A percentile compares a stretch with the other conserved stretches of the same genome.
phyloP scores from a whole-genome alignment of 768 basidiomycete species.

The Cystobasidium ongulense region DNA sequence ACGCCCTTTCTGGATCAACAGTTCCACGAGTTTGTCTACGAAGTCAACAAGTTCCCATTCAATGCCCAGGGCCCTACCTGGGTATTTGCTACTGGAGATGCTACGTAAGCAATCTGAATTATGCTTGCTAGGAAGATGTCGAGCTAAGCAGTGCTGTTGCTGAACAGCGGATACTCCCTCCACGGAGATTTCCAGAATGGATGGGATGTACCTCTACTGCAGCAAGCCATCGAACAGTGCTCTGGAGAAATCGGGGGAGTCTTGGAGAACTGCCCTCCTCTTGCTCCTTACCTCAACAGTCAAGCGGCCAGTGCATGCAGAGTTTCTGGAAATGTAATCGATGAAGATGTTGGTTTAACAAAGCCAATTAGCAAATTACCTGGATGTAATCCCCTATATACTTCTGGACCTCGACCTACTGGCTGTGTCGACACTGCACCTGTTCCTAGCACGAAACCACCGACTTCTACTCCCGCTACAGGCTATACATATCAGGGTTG shows the following conservation, averaged over 20 bases:
- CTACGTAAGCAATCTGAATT: conserved; percentile 56
- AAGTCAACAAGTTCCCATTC: conserved; percentile 48
- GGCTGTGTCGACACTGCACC: not conserved
- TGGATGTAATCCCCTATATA: conserved; percentile 19
- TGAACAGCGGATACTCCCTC: not conserved
- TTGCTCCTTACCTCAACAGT: not conserved
- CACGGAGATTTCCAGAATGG: conserved; percentile 47
- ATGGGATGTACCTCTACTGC: conserved; percentile 56
- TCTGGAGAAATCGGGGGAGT: conserved; percentile 9
- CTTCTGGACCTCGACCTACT: conserved; percentile 10
- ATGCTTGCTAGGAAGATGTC: conserved; percentile 39
- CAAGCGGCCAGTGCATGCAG: conserved; percentile 10
- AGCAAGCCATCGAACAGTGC: conserved; percentile 51
- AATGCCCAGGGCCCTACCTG: conserved; percentile 40
- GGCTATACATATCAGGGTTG: conserved; percentile 12
- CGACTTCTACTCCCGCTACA: not conserved
- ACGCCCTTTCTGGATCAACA: too few species aligned
- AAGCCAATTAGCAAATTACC: conserved; percentile 3
- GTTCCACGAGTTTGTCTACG: conserved; percentile 14
- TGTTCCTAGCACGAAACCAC: not conserved
- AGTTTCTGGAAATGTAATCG: not conserved
- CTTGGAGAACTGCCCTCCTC: not conserved
- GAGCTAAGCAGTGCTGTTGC: not conserved
- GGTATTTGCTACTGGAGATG: conserved; percentile 58
- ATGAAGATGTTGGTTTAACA: conserved; percentile 19